Conservation (phyloP, 768 basidiomycete genomes). For the Lactarius akahatsu region DNA sequence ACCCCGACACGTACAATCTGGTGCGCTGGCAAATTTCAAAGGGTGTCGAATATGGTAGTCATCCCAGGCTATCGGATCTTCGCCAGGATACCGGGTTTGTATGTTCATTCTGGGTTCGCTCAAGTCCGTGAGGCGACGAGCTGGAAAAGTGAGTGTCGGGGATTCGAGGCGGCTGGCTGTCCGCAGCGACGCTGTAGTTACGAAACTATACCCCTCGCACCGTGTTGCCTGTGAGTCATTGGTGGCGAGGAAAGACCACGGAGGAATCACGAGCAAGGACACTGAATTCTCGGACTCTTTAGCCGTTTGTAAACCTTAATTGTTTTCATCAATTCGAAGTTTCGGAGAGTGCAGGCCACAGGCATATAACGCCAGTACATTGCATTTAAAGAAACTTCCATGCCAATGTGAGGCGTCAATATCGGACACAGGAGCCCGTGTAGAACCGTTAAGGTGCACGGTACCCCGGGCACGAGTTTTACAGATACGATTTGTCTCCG, state of each 20-base stretch:
- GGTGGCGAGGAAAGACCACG: slow-evolving; percentile 1
- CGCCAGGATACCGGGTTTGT: slow-evolving; percentile 20
- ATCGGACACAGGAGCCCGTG: slow-evolving; percentile 11
- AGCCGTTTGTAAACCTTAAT: slow-evolving; percentile 8
- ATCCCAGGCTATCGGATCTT: slow-evolving; percentile 13
- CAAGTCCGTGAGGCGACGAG: slow-evolving; percentile 19
- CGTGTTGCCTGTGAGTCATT: background rate
- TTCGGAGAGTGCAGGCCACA: background rate
- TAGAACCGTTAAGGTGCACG: background rate
- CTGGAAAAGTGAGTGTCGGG: slow-evolving; percentile 18
- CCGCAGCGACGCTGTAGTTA: background rate
- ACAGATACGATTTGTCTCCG: slow-evolving; percentile 14
- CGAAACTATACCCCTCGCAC: slow-evolving; percentile 3
- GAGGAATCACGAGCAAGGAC: slow-evolving; percentile 3
- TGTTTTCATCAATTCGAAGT: slow-evolving; percentile 4
- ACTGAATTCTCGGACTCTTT: slow-evolving; percentile 10
- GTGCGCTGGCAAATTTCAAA: slow-evolving; percentile 27
- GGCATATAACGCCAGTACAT: slow-evolving; percentile 1
- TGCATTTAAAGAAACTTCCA: slow-evolving; percentile 4
- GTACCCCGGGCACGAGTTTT: background rate
- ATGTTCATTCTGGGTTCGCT: slow-evolving; percentile 19
- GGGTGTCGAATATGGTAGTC: slow-evolving; percentile 17
- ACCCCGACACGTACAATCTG: slow-evolving; percentile 13
- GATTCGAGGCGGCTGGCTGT: background rate
- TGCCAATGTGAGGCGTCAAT: slow-evolving; percentile 8